Conservation (phyloP, 768 basidiomycete genomes). For the Hydnomerulius pinastri region DNA sequence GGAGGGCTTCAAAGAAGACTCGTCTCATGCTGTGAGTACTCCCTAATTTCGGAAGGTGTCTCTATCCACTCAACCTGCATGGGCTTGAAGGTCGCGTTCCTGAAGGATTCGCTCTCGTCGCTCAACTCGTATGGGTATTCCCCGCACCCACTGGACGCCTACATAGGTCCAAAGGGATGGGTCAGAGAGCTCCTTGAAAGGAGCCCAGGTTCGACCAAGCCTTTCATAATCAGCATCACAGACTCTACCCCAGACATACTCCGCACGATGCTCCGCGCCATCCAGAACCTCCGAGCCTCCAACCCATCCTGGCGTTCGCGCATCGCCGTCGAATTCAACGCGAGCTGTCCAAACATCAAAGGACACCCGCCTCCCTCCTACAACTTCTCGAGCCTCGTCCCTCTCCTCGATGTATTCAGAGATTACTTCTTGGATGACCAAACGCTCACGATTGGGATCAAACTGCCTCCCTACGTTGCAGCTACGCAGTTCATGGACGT, state of each 20-base stretch:
- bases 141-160: slow-evolving; percentile 66
- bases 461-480: slow-evolving; percentile 76
- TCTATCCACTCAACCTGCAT: background rate
- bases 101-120: slow-evolving; percentile 52
- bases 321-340: slow-evolving; percentile 80
- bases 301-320: slow-evolving; percentile 36
- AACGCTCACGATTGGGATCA: slow-evolving; percentile 69
- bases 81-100: slow-evolving; percentile 57
- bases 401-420: slow-evolving; percentile 57
- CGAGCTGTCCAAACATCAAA: slow-evolving; percentile 81
- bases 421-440: slow-evolving; percentile 49
- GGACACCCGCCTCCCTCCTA: slow-evolving; percentile 68
- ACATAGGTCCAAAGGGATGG: slow-evolving; percentile 54
- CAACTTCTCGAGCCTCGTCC: slow-evolving; percentile 47
- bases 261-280: slow-evolving; percentile 52
- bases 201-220: slow-evolving; percentile 46
- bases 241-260: slow-evolving; percentile 56
- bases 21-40: slow-evolving; percentile 56
- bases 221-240: slow-evolving; percentile 81
- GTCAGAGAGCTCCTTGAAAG: slow-evolving; percentile 45
- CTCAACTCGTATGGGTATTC: slow-evolving; percentile 90
- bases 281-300: slow-evolving; percentile 57
- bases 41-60: too few species aligned
- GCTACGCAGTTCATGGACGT: slow-evolving; percentile 60
- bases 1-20: slow-evolving; percentile 68